Evolutionary conservation across 1,284 basidiomycete genomes (phyloP).

Genomic region (Trichosporon asahii): DNA sequence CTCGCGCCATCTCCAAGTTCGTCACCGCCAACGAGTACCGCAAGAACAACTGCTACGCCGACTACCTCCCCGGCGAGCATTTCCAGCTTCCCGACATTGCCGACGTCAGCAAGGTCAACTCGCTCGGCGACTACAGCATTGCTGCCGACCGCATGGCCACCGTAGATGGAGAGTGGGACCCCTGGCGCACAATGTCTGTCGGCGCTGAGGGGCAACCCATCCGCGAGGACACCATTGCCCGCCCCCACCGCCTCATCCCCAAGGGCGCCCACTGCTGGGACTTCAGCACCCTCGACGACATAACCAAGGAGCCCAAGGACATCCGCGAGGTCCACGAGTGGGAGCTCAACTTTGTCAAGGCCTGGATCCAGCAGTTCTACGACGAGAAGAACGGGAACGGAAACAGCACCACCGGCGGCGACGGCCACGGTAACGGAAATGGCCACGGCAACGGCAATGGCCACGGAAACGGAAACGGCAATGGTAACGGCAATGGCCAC

Average conservation of each 20-base stretch:
- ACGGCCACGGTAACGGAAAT: neutral
- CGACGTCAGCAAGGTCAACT: slow-evolving; percentile 73
- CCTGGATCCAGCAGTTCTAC: slow-evolving; percentile 7
- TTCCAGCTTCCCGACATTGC: slow-evolving; percentile 68
- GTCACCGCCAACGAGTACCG: slow-evolving; percentile 73
- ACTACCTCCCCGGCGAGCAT: slow-evolving; percentile 74
- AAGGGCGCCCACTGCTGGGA: neutral
- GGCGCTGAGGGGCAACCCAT: neutral
- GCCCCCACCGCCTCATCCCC: neutral
- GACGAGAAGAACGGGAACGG: slow-evolving; percentile 3
- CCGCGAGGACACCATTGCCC: neutral
- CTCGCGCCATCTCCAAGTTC: slow-evolving; percentile 50
- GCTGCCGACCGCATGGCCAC: slow-evolving; percentile 74
- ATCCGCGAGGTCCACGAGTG: neutral
- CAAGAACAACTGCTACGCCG: slow-evolving; percentile 74
- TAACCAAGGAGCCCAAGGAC: neutral
- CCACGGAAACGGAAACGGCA: neutral
- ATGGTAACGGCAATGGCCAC: neutral
- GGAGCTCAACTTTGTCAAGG: slow-evolving; percentile 1
- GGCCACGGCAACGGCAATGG: neutral
- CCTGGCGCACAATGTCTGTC: slow-evolving; percentile 69
- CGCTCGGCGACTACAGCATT: slow-evolving; percentile 69
- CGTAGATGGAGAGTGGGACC: slow-evolving; percentile 61
- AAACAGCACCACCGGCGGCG: neutral
- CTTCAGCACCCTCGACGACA: neutral